These are phyloP conservation scores for Marchantia paleacea DNA, from an alignment of 225 moss, liverwort and hornwort species.

Conservation along the genomic window DNA sequence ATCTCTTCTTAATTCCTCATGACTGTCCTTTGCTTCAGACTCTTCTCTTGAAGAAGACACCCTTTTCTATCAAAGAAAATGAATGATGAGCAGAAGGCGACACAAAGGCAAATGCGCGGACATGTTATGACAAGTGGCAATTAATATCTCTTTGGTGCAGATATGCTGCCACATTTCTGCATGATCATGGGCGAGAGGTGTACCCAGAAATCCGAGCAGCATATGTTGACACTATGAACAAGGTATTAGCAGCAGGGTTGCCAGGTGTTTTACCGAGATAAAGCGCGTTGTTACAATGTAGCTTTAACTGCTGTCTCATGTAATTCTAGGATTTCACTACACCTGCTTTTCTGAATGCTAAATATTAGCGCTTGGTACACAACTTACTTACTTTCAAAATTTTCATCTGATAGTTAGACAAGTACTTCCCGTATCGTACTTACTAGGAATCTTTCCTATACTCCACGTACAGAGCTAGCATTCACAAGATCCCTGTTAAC, in stretches of 20 bases:
- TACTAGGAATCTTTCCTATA: no score
- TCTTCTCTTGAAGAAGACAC: neutral
- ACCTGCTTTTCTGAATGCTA: no score
- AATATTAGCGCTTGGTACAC: no score
- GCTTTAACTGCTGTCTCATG: neutral
- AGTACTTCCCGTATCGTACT: no score
- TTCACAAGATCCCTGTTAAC: no score
- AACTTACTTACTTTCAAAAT: no score
- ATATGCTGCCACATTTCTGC: conserved; percentile 86
- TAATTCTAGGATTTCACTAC: neutral
- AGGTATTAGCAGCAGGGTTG: conserved; percentile 42
- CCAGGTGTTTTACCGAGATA: neutral
- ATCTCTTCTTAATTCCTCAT: neutral
- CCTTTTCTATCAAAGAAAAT: neutral
- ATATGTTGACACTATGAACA: conserved; percentile 99
- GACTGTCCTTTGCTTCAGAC: neutral
- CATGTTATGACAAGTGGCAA: neutral
- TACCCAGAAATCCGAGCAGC: conserved; percentile 93
- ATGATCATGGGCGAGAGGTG: conserved; percentile 92
- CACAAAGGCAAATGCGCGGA: neutral
- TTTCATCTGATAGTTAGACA: no score
- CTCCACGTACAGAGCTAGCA: no score
- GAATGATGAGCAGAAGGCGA: neutral
- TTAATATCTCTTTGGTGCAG: conserved; percentile 32
- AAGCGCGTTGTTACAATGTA: no score